Base-by-base conservation (phyloP, 805 yeast species). In the Kluyveromyces aestuarii region DNA sequence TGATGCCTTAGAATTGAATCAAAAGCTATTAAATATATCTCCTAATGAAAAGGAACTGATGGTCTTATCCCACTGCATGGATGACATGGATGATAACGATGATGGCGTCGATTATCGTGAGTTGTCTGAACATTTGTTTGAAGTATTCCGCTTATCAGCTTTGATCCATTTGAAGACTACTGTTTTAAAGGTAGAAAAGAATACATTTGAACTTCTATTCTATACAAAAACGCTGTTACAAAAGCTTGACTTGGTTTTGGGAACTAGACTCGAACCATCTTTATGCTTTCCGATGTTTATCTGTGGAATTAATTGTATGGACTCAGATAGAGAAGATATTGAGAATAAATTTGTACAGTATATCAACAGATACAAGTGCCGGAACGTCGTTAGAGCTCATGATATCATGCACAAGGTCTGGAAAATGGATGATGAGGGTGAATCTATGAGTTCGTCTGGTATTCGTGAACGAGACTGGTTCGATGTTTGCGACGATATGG, bases 201-300 rank as follows among this genome's bases (percentile, higher is more conserved):
- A 49, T 1, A 72, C 82, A 33, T 61, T 84, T 45, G 87, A 82
- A 51, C 75, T 83, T 41, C 88, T 81, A 53, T 72, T 75, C 33
- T 66, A 85, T 40, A 70, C 76, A 35, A 71, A 72, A 46, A 81
- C 80, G 52, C 67, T 84, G 47, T 58, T 75, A 25, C 72, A 76
- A 47, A 73, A 83, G 49, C 63, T 86, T 21, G 87, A 82, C 54
- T 71, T 77, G 2, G 72, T 85, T 5, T 58, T 86, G 37, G 87
- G 79, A 2, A 72, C 91, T 0, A 74, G 78, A 1, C 82, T 84
- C 40, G 89, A 85, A 57, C 81, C 87, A 2, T 79, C 84, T 1
- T 63, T 85, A 14, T 82, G 85, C 38, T 86, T 87, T 63, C 95
- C 95, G 0, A 63, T 85, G 52, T 87, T 87, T 60, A 78, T 87